These are phyloP conservation scores for Prunus dulcis DNA, from an alignment of 306 rosid species.

Conservation along the genomic window DNA sequence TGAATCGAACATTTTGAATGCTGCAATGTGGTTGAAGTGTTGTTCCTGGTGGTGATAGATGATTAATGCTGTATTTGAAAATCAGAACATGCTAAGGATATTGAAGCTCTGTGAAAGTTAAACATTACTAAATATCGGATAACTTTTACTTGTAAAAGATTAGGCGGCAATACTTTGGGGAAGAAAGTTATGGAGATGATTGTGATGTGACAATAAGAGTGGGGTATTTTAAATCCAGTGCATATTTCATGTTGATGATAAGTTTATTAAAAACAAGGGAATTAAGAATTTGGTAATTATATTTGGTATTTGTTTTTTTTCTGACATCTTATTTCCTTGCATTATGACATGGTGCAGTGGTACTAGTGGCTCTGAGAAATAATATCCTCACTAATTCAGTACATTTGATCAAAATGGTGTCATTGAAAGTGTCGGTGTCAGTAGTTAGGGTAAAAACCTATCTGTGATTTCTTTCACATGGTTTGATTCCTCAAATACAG, in stretches of 20 bases:
- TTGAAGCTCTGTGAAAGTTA: neutral
- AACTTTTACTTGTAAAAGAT: neutral
- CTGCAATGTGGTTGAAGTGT: neutral
- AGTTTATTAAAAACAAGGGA: neutral
- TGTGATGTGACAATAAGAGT: neutral
- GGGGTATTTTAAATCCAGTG: too few relatives aligned
- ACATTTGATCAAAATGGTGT: neutral
- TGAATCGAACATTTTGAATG: neutral
- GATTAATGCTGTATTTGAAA: neutral
- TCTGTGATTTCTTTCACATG: neutral
- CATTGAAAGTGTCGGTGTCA: neutral
- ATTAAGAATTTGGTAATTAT: neutral
- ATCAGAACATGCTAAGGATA: neutral
- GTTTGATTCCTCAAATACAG: neutral
- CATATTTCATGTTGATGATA: neutral
- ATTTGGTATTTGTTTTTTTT: neutral
- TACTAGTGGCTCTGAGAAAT: neutral
- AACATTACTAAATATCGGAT: neutral
- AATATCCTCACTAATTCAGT: neutral
- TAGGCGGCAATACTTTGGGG: neutral
- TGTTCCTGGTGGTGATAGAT: neutral
- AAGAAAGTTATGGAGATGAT: neutral
- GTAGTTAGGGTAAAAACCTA: neutral
- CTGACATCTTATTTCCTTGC: neutral
- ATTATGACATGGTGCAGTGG: neutral